Evolutionary conservation across 352 stramenopile species (phyloP).

Genomic region (Globisporangium solare): DNA sequence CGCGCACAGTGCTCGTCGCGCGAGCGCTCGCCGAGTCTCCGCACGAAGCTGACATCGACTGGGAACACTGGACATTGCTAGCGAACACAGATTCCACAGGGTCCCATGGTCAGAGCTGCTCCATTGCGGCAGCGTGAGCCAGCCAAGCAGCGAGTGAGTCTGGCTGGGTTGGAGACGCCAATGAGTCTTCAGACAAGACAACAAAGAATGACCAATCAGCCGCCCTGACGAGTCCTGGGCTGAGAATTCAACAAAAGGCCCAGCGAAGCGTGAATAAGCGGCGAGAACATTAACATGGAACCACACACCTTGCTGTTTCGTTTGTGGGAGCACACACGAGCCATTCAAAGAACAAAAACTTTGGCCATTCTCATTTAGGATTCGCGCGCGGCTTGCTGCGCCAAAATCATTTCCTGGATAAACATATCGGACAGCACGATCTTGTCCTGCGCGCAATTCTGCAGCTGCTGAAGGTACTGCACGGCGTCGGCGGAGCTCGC

Average conservation of each 20-base stretch:
- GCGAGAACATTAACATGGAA: too few relatives aligned
- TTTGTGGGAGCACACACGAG: too few relatives aligned
- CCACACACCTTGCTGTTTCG: too few relatives aligned
- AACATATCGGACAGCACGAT: constrained; percentile 83
- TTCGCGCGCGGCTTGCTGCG: constrained; percentile 72
- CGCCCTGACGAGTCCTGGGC: too few relatives aligned
- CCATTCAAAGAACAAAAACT: too few relatives aligned
- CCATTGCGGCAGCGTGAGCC: background rate
- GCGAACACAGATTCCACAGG: background rate
- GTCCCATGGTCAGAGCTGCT: background rate
- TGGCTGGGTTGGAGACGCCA: too few relatives aligned
- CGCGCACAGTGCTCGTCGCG: background rate
- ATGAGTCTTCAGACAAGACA: too few relatives aligned
- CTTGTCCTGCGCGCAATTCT: constrained; percentile 84
- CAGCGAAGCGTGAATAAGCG: too few relatives aligned
- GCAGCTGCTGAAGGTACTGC: constrained; percentile 81
- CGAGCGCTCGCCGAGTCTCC: background rate
- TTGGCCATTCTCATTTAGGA: constrained; percentile 30
- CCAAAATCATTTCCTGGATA: constrained; percentile 82
- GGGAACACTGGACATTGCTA: constrained; percentile 3
- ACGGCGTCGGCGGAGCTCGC: constrained; percentile 81
- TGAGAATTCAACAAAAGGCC: too few relatives aligned
- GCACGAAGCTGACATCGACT: background rate
- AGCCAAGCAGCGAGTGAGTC: background rate
- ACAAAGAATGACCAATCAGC: too few relatives aligned